Base-by-base conservation (phyloP, 345 rosid species). In the Streptanthus diversifolius region DNA sequence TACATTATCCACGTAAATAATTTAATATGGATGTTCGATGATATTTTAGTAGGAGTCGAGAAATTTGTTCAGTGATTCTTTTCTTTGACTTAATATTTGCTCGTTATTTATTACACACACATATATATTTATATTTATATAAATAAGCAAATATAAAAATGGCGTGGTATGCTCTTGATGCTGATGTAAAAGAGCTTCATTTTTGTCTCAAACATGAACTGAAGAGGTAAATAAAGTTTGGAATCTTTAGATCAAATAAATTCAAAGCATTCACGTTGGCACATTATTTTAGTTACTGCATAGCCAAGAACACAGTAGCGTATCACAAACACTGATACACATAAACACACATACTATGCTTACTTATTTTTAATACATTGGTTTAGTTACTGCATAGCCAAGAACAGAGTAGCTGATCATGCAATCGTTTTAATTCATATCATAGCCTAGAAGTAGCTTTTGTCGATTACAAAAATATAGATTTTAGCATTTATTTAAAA, bases 391-490 rank as follows among this genome's bases (percentile, higher is more conserved):
- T 63, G 40, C 36, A 73, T 0, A 54, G n/a, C 57, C 30, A 53
- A 44, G 58, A 73, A 64, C 48, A 63, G 11, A 72, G 56, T 53
- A 63, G 19, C 19, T 53, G 11, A n/a, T 33, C 43, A 56, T 18
- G 22, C 17, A 18, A 33, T 25, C 14, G 0, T 30, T 3, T 48
- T 15, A 5, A 33, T 25, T 73, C 58, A 79, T 15, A 80, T 48
- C 76, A n/a, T n/a, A n/a, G n/a, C n/a, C n/a, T n/a, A n/a, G n/a
- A n/a, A n/a, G n/a, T n/a, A n/a, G n/a, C n/a, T n/a, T n/a, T n/a
- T n/a, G n/a, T n/a, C n/a, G n/a, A n/a, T n/a, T n/a, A n/a, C n/a
- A n/a, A n/a, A n/a, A n/a, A n/a, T n/a, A n/a, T n/a, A n/a, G n/a
- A n/a, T n/a, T n/a, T n/a, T n/a, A n/a, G n/a, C n/a, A n/a, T n/a